Evolutionary conservation across 257 asterid species (phyloP), one percentile per base, ranked within the genome.

Genomic region (Fraxinus anomala): DNA sequence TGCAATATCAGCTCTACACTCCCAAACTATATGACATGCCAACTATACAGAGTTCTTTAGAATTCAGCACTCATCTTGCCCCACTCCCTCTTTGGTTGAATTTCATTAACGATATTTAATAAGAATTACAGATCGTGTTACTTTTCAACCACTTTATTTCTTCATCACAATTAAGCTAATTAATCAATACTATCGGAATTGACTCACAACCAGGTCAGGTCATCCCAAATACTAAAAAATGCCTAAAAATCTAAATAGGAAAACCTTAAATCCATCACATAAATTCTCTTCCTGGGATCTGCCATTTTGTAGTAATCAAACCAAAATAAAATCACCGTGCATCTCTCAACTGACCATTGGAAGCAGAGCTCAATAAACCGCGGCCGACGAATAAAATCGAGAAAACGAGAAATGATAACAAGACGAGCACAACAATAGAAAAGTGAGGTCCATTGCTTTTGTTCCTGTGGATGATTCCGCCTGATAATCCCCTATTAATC

Each of bases 341-440:
- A 54, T 16, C 6, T 54, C 24, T 17, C 11, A 54, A 54, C 65
- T 54, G 10, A 54, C 65, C 65, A n/a, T 23, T 54, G 26, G 65
- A 17, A 17, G 65, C 65, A 54, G 65, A 19, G 24, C 3, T 54
- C 24, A 54, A n/a, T 19, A 54, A 54, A n/a, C 65, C 24, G 26
- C 24, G 26, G 26, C 65, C 65, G 65, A 54, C 26, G 26, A 54
- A 54, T 10, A 54, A 54, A 54, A 54, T 54, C 11, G 26, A 17
- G 65, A 19, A 54, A 54, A 54, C 24, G 65, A 54, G 65, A 54
- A 54, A 54, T 54, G 65, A 54, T 24, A 54, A 54, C 65, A 54
- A 19, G 26, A n/a, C 65, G 65, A 54, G 26, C 24, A 54, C 23
- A 54, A n/a, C 26, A 54, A 54, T n/a, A 19, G n/a, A 47, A 16